phyloP scores from a whole-genome alignment of 2,329 filamentous ascomycete species.

The Fusarium veterinarium region DNA sequence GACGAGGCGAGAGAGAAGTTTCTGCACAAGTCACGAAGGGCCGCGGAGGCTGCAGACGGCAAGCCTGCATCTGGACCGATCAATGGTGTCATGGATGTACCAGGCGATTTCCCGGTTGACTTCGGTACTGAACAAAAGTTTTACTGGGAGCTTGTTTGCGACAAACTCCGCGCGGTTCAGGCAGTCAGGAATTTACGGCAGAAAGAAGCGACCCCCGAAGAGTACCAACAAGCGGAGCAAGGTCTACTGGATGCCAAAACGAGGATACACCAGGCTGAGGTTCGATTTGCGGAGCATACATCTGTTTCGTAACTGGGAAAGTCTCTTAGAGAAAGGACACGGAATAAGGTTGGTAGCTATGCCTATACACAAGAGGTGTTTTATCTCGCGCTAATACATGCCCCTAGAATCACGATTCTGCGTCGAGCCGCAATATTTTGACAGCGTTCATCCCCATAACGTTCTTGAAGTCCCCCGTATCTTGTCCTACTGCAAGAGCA shows the following conservation, averaged over 20 bases:
- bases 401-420: slow-evolving; percentile 37
- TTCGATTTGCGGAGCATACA: slow-evolving; percentile 49
- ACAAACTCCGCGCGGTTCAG: slow-evolving; percentile 55
- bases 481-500: slow-evolving; percentile 60
- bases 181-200: slow-evolving; percentile 49
- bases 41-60: slow-evolving; percentile 43
- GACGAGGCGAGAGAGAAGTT: slow-evolving; percentile 45
- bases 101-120: slow-evolving; percentile 50
- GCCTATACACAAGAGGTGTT: slow-evolving; percentile 30
- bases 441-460: slow-evolving; percentile 72
- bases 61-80: slow-evolving; percentile 43
- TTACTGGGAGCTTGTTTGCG: slow-evolving; percentile 56
- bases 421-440: slow-evolving; percentile 57
- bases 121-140: slow-evolving; percentile 46
- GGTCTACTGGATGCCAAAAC: slow-evolving; percentile 47
- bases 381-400: slow-evolving; percentile 34
- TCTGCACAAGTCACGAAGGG: slow-evolving; percentile 52
- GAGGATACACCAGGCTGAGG: slow-evolving; percentile 53
- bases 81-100: slow-evolving; percentile 52
- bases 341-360: slow-evolving; percentile 36
- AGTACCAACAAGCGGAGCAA: slow-evolving; percentile 46
- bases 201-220: slow-evolving; percentile 40
- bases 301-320: slow-evolving; percentile 21
- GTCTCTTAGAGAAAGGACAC: slow-evolving; percentile 1
- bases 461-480: slow-evolving; percentile 58